These are phyloP conservation scores for Teratosphaeria zuluensis DNA, from an alignment of 2,329 filamentous ascomycete species.

Conservation along the genomic window DNA sequence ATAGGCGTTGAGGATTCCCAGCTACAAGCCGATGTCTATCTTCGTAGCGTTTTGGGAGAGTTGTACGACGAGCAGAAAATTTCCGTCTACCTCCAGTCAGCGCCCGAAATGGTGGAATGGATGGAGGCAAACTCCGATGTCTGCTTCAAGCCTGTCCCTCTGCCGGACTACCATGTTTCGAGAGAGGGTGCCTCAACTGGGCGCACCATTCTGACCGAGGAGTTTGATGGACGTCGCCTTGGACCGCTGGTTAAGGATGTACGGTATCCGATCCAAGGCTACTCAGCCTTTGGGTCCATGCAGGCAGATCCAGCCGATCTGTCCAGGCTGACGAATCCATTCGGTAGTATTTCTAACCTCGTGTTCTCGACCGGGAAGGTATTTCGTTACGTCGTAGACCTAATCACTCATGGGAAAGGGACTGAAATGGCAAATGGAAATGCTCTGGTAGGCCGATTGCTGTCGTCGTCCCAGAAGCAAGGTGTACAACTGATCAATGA, in stretches of 20 bases:
- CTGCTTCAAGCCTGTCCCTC: background rate
- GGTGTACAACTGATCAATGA: background rate
- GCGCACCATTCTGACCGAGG: background rate
- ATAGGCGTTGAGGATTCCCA: background rate
- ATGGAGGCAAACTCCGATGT: background rate
- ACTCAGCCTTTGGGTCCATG: background rate
- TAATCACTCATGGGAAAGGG: background rate
- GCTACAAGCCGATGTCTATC: background rate
- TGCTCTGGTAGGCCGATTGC: background rate
- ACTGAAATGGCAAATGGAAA: background rate
- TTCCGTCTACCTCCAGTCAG: background rate
- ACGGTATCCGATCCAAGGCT: background rate
- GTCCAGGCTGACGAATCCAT: background rate
- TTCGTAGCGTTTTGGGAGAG: background rate
- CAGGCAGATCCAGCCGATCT: background rate
- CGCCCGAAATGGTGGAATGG: background rate
- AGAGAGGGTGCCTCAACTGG: background rate
- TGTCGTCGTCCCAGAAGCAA: background rate
- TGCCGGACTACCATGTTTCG: background rate
- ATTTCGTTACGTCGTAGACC: background rate
- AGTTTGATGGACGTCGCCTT: background rate
- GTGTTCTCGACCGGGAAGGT: background rate
- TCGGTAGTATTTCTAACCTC: background rate
- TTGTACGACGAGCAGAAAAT: background rate
- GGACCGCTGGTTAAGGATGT: background rate